phyloP scores from a whole-genome alignment of 2,329 filamentous ascomycete genomes.

The Pleurostoma richardsiae region DNA sequence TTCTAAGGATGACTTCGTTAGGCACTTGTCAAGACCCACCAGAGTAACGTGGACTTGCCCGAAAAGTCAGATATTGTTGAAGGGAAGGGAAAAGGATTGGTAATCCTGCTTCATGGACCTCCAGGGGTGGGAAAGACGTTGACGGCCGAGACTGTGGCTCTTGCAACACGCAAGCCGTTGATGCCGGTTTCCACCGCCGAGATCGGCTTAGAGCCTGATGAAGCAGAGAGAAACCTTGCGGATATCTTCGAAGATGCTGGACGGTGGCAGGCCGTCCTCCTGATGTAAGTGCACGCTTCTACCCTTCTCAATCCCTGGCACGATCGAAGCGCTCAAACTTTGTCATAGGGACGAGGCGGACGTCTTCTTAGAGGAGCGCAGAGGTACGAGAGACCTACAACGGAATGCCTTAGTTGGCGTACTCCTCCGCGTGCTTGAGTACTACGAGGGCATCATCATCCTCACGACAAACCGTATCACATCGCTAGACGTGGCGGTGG shows the following conservation, averaged over 20 bases:
- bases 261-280: conserved; percentile 19
- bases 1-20: too few species aligned
- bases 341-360: conserved; percentile 12
- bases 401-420: conserved; percentile 13
- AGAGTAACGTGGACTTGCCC: conserved; percentile 7
- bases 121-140: conserved; percentile 10
- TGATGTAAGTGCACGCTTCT: conserved; percentile 1
- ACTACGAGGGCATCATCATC: conserved; percentile 10
- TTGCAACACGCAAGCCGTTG: conserved; percentile 7
- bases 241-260: conserved; percentile 11
- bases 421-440: conserved; percentile 8
- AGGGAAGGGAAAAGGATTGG: conserved; percentile 8
- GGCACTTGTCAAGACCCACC: not conserved
- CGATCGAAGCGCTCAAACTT: too few species aligned
- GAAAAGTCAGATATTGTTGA: conserved; percentile 8
- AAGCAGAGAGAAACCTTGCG: conserved; percentile 7
- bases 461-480: conserved; percentile 16
- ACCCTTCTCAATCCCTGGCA: too few species aligned
- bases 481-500: conserved; percentile 15
- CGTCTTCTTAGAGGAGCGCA: conserved; percentile 9
- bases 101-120: conserved; percentile 7
- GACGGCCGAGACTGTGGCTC: conserved; percentile 8
- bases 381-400: conserved; percentile 3
- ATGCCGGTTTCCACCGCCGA: conserved; percentile 8
- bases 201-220: conserved; percentile 5